Percentiles rank a stretch among this genome's conserved stretches.
phyloP scores from a whole-genome alignment of 192 early-diverging fungal genomes.

The Coemansia sp. region DNA sequence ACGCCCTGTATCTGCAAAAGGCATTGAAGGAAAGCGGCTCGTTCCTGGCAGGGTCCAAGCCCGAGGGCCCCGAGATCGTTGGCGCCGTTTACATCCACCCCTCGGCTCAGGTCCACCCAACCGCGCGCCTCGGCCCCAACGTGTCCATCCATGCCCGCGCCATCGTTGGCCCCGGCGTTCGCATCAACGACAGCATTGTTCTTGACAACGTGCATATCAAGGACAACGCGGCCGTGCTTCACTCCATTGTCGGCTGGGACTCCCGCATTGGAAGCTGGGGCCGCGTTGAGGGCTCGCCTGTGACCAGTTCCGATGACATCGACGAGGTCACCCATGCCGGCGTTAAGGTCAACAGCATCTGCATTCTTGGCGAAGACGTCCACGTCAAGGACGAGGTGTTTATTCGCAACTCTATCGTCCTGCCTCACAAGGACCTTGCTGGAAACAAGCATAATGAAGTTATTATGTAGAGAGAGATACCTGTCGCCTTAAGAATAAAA shows the following conservation, averaged over 20 bases:
- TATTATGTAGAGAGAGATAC: conserved; percentile 76
- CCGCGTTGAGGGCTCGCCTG: conserved; percentile 85
- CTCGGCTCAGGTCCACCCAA: conserved; percentile 87
- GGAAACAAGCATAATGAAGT: conserved; percentile 88
- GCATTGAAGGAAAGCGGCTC: conserved; percentile 64
- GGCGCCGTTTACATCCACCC: conserved; percentile 95
- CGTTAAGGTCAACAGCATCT: conserved; percentile 86
- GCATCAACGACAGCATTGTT: conserved; percentile 90
- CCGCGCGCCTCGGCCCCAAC: conserved; percentile 94
- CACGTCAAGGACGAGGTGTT: conserved; percentile 89
- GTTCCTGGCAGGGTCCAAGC: conserved; percentile 36
- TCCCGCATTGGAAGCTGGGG: conserved; percentile 90
- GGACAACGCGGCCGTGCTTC: conserved; percentile 81
- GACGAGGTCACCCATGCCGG: conserved; percentile 81
- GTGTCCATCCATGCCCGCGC: conserved; percentile 91
- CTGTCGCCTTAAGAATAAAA: too few species aligned
- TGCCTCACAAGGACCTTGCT: conserved; percentile 97
- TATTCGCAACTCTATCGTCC: conserved; percentile 94
- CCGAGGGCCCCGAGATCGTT: conserved; percentile 70
- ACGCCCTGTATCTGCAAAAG: conserved; percentile 89
- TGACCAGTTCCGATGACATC: conserved; percentile 59
- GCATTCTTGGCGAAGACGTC: conserved; percentile 91
- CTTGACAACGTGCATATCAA: conserved; percentile 91
- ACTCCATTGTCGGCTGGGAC: conserved; percentile 92
- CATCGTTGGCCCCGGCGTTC: conserved; percentile 83